Evolutionary conservation across 257 asterid genomes (phyloP).

Genomic region (Solanum paucissectum): DNA sequence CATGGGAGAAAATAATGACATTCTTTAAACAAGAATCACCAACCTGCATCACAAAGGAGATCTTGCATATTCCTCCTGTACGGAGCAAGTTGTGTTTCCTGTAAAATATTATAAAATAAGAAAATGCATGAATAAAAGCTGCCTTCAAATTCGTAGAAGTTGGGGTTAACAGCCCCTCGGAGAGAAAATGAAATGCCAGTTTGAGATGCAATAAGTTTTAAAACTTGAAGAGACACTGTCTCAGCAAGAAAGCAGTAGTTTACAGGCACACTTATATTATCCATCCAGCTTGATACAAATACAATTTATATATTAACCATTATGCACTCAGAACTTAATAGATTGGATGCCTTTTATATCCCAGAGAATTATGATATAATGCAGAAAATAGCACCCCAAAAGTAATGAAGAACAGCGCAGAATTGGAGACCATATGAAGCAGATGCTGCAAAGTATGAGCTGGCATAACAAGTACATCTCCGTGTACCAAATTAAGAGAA

Average conservation of each 20-base stretch:
- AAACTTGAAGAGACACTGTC: background rate
- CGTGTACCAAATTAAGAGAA: background rate
- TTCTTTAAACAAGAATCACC: background rate
- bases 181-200: background rate
- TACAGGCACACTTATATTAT: background rate
- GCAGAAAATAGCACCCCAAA: background rate
- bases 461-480: background rate
- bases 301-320: background rate
- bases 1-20: background rate
- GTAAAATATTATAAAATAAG: background rate
- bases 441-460: background rate
- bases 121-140: background rate
- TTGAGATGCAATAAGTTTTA: background rate
- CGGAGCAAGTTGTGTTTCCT: conserved; percentile 97
- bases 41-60: conserved; percentile 97
- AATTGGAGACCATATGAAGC: background rate
- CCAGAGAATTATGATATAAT: background rate
- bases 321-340: background rate
- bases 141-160: background rate
- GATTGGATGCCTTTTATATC: background rate
- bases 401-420: background rate
- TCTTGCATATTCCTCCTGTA: conserved; percentile 94
- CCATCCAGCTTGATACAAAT: background rate
- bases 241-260: background rate
- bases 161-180: background rate